Conservation (phyloP, 176 grass and related monocot species). For the Raddia guianensis region DNA sequence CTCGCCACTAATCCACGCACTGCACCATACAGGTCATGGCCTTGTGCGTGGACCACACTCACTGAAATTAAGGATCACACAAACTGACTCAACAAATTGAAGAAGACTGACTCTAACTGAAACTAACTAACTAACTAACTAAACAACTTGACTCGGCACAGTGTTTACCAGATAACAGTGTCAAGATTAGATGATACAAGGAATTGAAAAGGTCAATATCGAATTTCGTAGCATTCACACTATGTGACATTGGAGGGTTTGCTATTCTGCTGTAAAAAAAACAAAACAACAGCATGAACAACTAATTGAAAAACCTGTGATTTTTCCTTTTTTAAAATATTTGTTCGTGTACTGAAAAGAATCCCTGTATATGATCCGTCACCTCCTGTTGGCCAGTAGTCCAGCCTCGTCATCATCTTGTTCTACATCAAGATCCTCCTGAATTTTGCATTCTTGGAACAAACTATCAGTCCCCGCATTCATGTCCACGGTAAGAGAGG, state of each 20-base stretch:
- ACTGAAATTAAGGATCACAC: too few species aligned
- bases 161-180: too few species aligned
- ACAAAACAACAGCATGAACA: conserved; percentile 30
- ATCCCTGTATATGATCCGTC: conserved; percentile 24
- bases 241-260: background rate
- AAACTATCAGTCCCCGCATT: background rate
- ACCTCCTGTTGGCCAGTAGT: conserved; percentile 57
- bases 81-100: too few species aligned
- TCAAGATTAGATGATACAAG: background rate
- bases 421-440: conserved; percentile 29
- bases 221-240: conserved; percentile 1
- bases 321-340: conserved; percentile 30
- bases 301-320: conserved; percentile 7
- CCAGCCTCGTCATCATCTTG: conserved; percentile 52
- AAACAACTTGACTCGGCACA: too few species aligned
- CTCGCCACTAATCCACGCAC: too few species aligned
- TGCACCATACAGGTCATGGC: too few species aligned
- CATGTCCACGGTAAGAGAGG: conserved; percentile 41
- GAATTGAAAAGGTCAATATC: background rate
- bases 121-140: too few species aligned
- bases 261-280: conserved; percentile 37
- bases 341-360: conserved; percentile 12
- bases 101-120: too few species aligned
- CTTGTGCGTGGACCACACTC: too few species aligned
- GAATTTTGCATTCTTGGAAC: conserved; percentile 19